These are phyloP conservation scores for Symbiodinium natans DNA, from an alignment of 73 alveolate genomes.

Conservation along the genomic window DNA sequence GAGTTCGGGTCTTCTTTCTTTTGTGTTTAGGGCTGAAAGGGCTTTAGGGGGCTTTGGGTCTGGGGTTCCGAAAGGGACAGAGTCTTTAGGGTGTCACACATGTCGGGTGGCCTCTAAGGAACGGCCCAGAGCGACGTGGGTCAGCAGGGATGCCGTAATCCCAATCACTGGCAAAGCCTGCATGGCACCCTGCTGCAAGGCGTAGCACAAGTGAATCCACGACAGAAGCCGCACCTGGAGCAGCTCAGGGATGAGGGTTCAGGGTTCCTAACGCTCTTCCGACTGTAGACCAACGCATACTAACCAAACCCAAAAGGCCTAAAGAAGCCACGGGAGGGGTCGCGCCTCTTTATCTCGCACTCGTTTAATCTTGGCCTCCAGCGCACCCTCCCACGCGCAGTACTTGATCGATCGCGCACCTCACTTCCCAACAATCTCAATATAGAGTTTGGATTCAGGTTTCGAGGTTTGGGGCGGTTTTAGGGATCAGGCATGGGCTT, in stretches of 20 bases:
- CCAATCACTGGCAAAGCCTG: conserved; percentile 30
- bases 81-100: not conserved
- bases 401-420: conserved; percentile 50
- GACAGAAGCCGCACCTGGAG: not conserved
- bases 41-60: not conserved
- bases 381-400: conserved; percentile 57
- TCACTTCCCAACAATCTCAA: not conserved
- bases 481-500: not conserved
- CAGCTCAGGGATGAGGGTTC: not conserved
- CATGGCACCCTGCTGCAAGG: conserved; percentile 49
- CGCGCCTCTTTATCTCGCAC: conserved; percentile 38
- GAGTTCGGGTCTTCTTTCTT: no score
- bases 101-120: conserved; percentile 13
- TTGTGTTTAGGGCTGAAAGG: not conserved
- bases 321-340: not conserved
- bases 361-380: conserved; percentile 53
- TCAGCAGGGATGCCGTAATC: conserved; percentile 46
- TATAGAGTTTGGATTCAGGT: not conserved
- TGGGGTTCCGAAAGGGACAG: not conserved
- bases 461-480: not conserved
- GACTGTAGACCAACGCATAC: no score
- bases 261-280: no score
- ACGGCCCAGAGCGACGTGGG: conserved; percentile 5
- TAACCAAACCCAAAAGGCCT: not conserved
- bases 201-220: conserved; percentile 55